phyloP scores from a whole-genome alignment of 1,284 basidiomycete genomes.

The Pascua guehoae region DNA sequence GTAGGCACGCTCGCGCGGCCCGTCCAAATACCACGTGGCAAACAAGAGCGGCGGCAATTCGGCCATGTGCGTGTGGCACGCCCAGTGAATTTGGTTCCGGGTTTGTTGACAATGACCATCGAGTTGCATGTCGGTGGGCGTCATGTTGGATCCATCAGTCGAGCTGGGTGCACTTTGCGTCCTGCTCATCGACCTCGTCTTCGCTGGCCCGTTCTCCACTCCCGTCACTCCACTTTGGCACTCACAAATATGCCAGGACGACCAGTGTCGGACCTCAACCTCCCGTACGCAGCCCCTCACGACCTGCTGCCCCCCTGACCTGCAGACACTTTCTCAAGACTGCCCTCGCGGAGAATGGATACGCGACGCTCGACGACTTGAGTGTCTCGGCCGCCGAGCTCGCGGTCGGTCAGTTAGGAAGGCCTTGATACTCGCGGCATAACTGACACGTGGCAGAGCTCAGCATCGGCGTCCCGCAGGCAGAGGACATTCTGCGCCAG shows the following conservation, averaged over 20 bases:
- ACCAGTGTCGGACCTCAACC: slow-evolving; percentile 9
- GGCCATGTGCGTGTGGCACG: no score
- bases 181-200: neutral
- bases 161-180: no score
- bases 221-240: neutral
- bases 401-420: slow-evolving; percentile 30
- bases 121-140: no score
- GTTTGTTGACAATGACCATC: no score
- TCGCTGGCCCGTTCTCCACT: neutral
- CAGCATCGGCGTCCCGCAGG: slow-evolving; percentile 24
- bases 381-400: slow-evolving; percentile 26
- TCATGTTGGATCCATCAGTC: no score
- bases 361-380: slow-evolving; percentile 31
- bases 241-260: neutral
- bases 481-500: slow-evolving; percentile 32
- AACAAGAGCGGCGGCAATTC: no score
- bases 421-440: no score
- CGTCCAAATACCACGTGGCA: no score
- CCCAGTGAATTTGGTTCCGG: no score
- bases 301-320: neutral
- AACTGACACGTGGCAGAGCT: slow-evolving; percentile 32
- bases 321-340: slow-evolving; percentile 29
- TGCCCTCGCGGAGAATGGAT: slow-evolving; percentile 38
- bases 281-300: slow-evolving; percentile 5
- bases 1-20: no score